Evolutionary conservation across 371 early-diverging fungal species (phyloP).

Genomic region (Amoeboradix gromovi): DNA sequence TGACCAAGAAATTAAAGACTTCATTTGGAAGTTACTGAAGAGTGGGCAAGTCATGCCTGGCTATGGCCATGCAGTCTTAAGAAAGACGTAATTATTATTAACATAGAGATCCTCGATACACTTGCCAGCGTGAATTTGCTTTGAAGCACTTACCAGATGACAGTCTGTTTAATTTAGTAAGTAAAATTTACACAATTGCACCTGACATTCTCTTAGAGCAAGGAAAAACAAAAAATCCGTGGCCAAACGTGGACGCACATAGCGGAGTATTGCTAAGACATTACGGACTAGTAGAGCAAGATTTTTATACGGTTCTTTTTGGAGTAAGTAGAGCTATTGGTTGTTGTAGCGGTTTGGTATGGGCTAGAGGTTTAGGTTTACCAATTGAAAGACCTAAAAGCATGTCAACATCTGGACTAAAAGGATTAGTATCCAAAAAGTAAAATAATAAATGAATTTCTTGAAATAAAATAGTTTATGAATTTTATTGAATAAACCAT

Average conservation of each 20-base stretch:
- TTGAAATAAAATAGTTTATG: no score
- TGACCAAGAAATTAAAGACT: constrained; percentile 76
- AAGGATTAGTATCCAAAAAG: background rate
- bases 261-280: constrained; percentile 28
- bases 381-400: constrained; percentile 42
- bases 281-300: constrained; percentile 85
- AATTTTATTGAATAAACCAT: no score
- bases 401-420: background rate
- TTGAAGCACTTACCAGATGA: constrained; percentile 86
- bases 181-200: constrained; percentile 79
- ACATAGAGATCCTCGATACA: constrained; percentile 71
- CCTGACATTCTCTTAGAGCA: constrained; percentile 86
- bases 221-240: constrained; percentile 99
- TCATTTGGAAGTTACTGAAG: constrained; percentile 80
- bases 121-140: constrained; percentile 92
- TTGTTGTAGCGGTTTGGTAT: constrained; percentile 68
- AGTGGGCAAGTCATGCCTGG: constrained; percentile 88
- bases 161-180: constrained; percentile 78
- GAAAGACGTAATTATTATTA: constrained; percentile 32
- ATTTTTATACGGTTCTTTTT: constrained; percentile 94
- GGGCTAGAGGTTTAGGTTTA: constrained; percentile 82
- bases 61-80: constrained; percentile 91
- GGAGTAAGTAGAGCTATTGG: constrained; percentile 92
- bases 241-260: constrained; percentile 97
- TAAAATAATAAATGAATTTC: no score